Conservation (phyloP, 2,329 filamentous ascomycete genomes). For the Berkeleyomyces rouxiae region DNA sequence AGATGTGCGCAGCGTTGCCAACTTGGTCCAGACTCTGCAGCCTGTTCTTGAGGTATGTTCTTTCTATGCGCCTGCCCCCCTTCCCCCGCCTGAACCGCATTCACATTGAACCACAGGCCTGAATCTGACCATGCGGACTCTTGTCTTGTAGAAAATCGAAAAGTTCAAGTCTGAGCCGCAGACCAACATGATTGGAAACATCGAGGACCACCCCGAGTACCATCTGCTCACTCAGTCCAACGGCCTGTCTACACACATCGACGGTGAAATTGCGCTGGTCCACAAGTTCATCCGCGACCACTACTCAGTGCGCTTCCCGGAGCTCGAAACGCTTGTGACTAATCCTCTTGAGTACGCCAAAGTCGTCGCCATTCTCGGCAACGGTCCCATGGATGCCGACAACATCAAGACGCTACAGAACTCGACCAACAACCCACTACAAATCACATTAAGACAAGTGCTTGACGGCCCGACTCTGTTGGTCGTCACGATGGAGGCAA, state of each 20-base stretch:
- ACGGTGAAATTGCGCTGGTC: slow-evolving; percentile 78
- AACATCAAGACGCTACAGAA: slow-evolving; percentile 67
- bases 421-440: slow-evolving; percentile 62
- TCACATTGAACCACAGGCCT: slow-evolving; percentile 55
- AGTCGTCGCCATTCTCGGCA: slow-evolving; percentile 81
- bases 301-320: slow-evolving; percentile 85
- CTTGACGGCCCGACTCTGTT: slow-evolving; percentile 82
- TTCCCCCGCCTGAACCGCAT: slow-evolving; percentile 24
- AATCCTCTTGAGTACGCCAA: slow-evolving; percentile 92
- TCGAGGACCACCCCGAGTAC: slow-evolving; percentile 87
- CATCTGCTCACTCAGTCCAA: slow-evolving; percentile 78
- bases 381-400: slow-evolving; percentile 67
- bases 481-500: slow-evolving; percentile 90
- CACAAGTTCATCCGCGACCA: slow-evolving; percentile 96
- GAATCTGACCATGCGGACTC: slow-evolving; percentile 28
- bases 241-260: slow-evolving; percentile 77
- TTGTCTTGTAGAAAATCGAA: slow-evolving; percentile 53
- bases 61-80: not conserved
- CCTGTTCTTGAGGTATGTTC: slow-evolving; percentile 65
- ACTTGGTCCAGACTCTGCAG: slow-evolving; percentile 64
- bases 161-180: slow-evolving; percentile 55
- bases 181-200: slow-evolving; percentile 55
- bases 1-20: slow-evolving; percentile 65
- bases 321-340: slow-evolving; percentile 75
- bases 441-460: slow-evolving; percentile 58